A percentile compares a stretch with the other conserved stretches of the same genome.
Conservation (phyloP, 805 yeast genomes). For the Wickerhamiella parazyma region DNA sequence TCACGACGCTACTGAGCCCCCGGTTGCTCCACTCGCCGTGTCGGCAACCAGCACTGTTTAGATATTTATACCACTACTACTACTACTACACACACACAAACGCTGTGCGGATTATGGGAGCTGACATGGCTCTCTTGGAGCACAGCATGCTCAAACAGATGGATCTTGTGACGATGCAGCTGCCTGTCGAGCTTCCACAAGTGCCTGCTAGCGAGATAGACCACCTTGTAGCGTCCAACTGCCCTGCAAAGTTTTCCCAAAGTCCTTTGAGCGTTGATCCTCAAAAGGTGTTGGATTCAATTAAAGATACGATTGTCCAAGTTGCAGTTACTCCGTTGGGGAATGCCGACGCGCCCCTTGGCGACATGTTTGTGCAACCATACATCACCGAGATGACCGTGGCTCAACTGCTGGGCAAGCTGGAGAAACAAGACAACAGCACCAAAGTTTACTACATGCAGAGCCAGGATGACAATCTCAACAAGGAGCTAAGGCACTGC, state of each 20-base stretch:
- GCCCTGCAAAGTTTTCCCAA: constrained; percentile 1
- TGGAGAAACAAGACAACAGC: constrained; percentile 11
- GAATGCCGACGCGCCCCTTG: constrained; percentile 29
- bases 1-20: not conserved
- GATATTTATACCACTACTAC: not conserved
- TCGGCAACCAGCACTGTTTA: not conserved
- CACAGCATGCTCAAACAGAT: constrained; percentile 5
- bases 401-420: constrained; percentile 16
- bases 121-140: constrained; percentile 5
- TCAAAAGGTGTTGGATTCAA: not conserved
- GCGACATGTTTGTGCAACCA: constrained; percentile 25
- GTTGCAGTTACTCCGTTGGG: constrained; percentile 27
- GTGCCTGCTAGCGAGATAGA: not conserved
- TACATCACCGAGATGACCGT: constrained; percentile 17
- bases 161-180: constrained; percentile 3
- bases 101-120: too few species aligned
- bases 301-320: constrained; percentile 6
- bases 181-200: not conserved
- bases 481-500: constrained; percentile 17
- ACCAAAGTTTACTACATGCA: constrained; percentile 27
- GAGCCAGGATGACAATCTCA: constrained; percentile 27
- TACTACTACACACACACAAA: too few species aligned
- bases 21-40: not conserved
- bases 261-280: not conserved
- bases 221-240: not conserved